Percentiles rank a stretch among this genome's conserved stretches.
Conservation (phyloP, 805 yeast genomes). For the Ogataea siamensis region DNA sequence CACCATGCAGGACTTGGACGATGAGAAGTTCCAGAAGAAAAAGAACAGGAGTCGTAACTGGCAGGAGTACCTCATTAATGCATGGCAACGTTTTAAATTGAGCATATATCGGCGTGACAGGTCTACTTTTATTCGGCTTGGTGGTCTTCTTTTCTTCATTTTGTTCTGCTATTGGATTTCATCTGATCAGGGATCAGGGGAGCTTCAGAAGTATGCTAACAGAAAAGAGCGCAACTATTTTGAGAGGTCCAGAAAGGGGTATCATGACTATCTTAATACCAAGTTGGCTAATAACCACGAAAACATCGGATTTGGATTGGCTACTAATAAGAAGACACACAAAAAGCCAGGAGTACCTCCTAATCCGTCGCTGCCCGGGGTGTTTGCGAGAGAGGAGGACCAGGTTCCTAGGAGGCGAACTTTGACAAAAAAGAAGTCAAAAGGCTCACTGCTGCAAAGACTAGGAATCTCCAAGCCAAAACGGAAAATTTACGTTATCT, state of each 20-base stretch:
- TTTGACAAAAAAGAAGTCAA: conserved; percentile 4
- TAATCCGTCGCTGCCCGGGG: conserved; percentile 27
- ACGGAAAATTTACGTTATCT: conserved; percentile 35
- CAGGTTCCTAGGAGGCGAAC: conserved; percentile 3
- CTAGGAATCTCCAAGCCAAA: conserved; percentile 18
- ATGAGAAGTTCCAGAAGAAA: conserved; percentile 23
- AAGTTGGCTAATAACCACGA: conserved; percentile 25
- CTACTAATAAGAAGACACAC: conserved; percentile 17
- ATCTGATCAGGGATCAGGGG: neutral
- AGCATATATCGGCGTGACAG: conserved; percentile 13
- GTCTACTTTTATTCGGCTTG: conserved; percentile 7
- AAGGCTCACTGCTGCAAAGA: conserved; percentile 4
- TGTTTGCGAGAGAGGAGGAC: conserved; percentile 17
- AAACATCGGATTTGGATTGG: conserved; percentile 26
- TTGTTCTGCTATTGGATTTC: conserved; percentile 2
- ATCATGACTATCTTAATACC: conserved; percentile 27
- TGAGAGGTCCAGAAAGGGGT: conserved; percentile 16
- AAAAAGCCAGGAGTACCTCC: conserved; percentile 31
- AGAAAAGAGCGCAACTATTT: conserved; percentile 20
- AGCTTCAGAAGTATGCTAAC: conserved; percentile 1
- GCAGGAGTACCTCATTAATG: conserved; percentile 5
- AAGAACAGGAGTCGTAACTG: conserved; percentile 10
- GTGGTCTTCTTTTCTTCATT: neutral
- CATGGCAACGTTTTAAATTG: conserved; percentile 13
- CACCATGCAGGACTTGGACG: conserved; percentile 17